phyloP scores from a whole-genome alignment of 2,329 filamentous ascomycete species.

The Aspergillus alliaceus region DNA sequence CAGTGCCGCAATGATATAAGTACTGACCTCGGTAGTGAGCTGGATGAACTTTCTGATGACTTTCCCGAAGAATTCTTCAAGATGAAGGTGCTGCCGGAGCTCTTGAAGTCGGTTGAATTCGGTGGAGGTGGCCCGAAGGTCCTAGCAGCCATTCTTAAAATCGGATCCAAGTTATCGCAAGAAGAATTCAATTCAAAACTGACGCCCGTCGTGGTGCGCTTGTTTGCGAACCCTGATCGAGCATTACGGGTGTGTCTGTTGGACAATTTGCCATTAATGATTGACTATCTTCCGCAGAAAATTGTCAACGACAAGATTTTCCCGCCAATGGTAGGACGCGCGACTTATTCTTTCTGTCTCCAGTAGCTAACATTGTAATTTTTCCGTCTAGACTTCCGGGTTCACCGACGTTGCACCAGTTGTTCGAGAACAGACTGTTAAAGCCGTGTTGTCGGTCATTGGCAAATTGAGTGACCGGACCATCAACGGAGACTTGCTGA shows the following conservation, averaged over 20 bases:
- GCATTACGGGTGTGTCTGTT: slow-evolving; percentile 88
- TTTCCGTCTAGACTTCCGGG: slow-evolving; percentile 70
- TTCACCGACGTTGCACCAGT: slow-evolving; percentile 91
- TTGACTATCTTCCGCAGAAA: slow-evolving; percentile 83
- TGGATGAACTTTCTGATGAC: slow-evolving; percentile 85
- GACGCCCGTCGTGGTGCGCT: slow-evolving; percentile 78
- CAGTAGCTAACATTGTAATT: background rate
- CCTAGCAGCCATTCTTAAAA: slow-evolving; percentile 84
- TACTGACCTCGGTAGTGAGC: slow-evolving; percentile 54
- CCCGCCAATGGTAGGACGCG: slow-evolving; percentile 73
- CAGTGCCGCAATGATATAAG: background rate
- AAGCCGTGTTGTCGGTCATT: slow-evolving; percentile 85
- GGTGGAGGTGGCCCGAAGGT: slow-evolving; percentile 93
- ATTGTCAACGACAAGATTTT: slow-evolving; percentile 96
- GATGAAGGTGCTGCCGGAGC: slow-evolving; percentile 89
- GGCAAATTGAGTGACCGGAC: slow-evolving; percentile 87
- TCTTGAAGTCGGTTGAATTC: slow-evolving; percentile 99
- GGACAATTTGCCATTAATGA: slow-evolving; percentile 86
- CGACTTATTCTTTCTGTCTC: background rate
- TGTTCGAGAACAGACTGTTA: slow-evolving; percentile 92
- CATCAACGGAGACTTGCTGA: slow-evolving; percentile 89
- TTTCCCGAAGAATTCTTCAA: slow-evolving; percentile 98
- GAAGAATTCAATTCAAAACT: slow-evolving; percentile 88
- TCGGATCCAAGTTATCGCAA: slow-evolving; percentile 78
- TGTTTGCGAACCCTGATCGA: slow-evolving; percentile 89